phyloP scores from a whole-genome alignment of 805 yeast species.

The Candida coleopterorum region DNA sequence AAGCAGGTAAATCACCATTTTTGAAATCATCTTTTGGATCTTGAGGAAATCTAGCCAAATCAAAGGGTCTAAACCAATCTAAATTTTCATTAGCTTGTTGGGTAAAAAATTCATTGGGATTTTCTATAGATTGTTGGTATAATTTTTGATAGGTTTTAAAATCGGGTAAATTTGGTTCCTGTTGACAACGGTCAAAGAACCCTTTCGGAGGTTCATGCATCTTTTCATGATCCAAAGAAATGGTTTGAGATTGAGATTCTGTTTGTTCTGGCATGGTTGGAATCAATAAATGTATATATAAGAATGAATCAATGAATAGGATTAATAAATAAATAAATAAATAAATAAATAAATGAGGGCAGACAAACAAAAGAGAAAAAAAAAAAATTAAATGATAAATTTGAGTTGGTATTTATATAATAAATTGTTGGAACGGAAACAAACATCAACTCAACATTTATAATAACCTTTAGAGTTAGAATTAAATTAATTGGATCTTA shows the following conservation, averaged over 20 bases:
- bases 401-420: too few relatives aligned
- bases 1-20: slow-evolving; percentile 71
- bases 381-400: not conserved
- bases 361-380: not conserved
- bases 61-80: slow-evolving; percentile 52
- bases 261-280: slow-evolving; percentile 13
- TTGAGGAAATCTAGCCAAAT: slow-evolving; percentile 42
- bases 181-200: slow-evolving; percentile 40
- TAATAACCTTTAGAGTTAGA: not conserved
- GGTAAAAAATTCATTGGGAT: slow-evolving; percentile 54
- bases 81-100: slow-evolving; percentile 45
- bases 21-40: slow-evolving; percentile 44
- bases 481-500: not conserved
- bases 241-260: slow-evolving; percentile 12
- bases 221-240: slow-evolving; percentile 32
- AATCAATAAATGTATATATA: too few relatives aligned
- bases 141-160: slow-evolving; percentile 46
- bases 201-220: slow-evolving; percentile 32
- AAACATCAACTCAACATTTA: too few relatives aligned
- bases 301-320: too few relatives aligned
- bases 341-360: too few relatives aligned
- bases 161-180: slow-evolving; percentile 43
- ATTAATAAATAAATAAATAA: too few relatives aligned
- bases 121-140: slow-evolving; percentile 53
- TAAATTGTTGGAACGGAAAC: too few relatives aligned